Evolutionary conservation across 352 stramenopile species (phyloP).

Genomic region (Phytophthora quininea): DNA sequence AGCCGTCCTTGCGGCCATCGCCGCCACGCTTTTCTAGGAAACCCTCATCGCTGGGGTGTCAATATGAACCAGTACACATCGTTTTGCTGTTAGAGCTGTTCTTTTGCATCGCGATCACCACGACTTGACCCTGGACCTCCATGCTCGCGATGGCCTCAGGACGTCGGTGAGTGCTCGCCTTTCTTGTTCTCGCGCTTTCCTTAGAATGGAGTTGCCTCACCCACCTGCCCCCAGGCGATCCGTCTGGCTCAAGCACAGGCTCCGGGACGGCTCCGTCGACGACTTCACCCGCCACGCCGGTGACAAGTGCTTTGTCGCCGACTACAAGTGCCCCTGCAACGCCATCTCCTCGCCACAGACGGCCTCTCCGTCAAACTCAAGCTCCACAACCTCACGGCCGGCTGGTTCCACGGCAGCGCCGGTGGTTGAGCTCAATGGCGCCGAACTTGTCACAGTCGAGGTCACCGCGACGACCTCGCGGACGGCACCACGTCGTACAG

Average conservation of each 20-base stretch:
- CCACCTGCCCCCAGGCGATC: slow-evolving; percentile 9
- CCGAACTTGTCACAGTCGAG: slow-evolving; percentile 43
- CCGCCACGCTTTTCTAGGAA: slow-evolving; percentile 37
- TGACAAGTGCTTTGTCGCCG: neutral
- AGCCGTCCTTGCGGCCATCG: slow-evolving; percentile 28
- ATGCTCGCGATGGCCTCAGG: neutral
- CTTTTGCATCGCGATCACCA: neutral
- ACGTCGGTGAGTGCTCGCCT: slow-evolving; percentile 4
- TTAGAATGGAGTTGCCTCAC: too few species aligned
- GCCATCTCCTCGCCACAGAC: too few species aligned
- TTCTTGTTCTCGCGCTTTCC: neutral
- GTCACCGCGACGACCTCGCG: slow-evolving; percentile 35
- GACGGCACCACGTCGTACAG: slow-evolving; percentile 40
- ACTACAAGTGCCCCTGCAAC: too few species aligned
- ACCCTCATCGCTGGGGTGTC: too few species aligned
- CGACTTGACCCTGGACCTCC: too few species aligned
- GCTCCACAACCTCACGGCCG: slow-evolving; percentile 7
- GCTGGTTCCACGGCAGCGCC: slow-evolving; percentile 6
- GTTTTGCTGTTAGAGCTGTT: slow-evolving; percentile 5
- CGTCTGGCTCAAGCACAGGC: slow-evolving; percentile 9
- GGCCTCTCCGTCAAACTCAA: too few species aligned
- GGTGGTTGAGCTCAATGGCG: slow-evolving; percentile 36
- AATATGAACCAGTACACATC: neutral
- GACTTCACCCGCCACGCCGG: neutral
- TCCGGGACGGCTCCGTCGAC: neutral